Evolutionary conservation across 208 protist species (phyloP).

Genomic region (Acanthamoeba castellanii): DNA sequence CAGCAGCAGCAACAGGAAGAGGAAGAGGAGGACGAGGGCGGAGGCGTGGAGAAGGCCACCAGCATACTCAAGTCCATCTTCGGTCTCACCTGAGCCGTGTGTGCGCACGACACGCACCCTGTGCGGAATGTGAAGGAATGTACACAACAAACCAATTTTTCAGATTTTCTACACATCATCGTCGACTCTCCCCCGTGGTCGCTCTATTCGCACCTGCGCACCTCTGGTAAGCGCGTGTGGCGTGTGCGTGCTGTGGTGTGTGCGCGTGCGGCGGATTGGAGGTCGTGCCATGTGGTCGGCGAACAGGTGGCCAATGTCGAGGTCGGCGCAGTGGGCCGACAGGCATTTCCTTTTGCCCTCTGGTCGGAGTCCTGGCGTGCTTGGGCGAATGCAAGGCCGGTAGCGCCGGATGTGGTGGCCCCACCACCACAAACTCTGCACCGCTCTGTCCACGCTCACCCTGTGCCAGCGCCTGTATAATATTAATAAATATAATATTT

Average conservation of each 20-base stretch:
- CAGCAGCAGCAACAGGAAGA: neutral
- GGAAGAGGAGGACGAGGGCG: constrained; percentile 13
- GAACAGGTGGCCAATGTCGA: neutral
- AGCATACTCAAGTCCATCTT: constrained; percentile 62
- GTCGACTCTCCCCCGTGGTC: too few species aligned
- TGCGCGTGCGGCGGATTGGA: too few species aligned
- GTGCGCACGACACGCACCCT: too few species aligned
- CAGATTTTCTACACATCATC: too few species aligned
- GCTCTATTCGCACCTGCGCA: too few species aligned
- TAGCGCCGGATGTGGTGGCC: neutral
- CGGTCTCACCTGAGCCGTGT: neutral
- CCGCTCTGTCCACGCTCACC: neutral
- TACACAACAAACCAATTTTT: too few species aligned
- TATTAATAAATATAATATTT: neutral
- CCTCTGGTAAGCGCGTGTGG: constrained; percentile 76
- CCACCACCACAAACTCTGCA: constrained; percentile 35
- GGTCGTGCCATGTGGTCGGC: too few species aligned
- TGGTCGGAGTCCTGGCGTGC: neutral
- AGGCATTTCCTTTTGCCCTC: neutral
- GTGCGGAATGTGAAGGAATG: constrained; percentile 78
- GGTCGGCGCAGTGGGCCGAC: neutral
- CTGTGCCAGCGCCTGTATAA: neutral
- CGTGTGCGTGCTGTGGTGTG: too few species aligned
- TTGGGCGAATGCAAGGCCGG: neutral
- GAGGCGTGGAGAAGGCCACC: constrained; percentile 51